Percentiles rank a stretch among this genome's conserved stretches.
Conservation (phyloP, 1,139 yeast genomes). For the Sugiyamaella paludigena region DNA sequence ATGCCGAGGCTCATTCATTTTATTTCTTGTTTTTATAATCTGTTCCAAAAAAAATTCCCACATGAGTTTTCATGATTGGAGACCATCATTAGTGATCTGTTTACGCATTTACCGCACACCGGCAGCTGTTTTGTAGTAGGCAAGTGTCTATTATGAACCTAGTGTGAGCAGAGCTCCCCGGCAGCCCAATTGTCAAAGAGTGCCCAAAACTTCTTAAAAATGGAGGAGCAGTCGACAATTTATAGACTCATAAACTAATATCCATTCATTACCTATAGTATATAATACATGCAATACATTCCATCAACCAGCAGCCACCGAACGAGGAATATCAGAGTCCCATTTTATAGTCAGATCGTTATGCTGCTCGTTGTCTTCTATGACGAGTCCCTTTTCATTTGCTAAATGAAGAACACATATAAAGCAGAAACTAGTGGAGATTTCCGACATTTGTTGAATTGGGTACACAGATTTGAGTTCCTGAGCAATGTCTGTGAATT, state of each 20-base stretch:
- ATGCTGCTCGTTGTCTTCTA: constrained; percentile 55
- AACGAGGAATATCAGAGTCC: constrained; percentile 26
- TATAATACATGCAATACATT: not conserved
- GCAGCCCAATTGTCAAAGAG: too few species aligned
- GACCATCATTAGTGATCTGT: too few species aligned
- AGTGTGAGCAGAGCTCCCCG: too few species aligned
- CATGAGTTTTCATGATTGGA: too few species aligned
- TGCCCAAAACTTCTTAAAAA: too few species aligned
- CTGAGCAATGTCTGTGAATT: constrained; percentile 49
- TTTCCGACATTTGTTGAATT: constrained; percentile 46
- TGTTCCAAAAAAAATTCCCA: too few species aligned
- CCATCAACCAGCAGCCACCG: not conserved
- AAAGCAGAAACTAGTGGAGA: constrained; percentile 85
- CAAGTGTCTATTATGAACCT: too few species aligned
- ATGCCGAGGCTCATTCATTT: too few species aligned
- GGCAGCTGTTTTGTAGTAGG: too few species aligned
- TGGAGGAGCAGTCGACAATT: too few species aligned
- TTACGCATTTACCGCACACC: too few species aligned
- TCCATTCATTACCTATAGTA: not conserved
- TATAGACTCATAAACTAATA: not conserved
- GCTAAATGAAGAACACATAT: constrained; percentile 84
- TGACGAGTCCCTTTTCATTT: constrained; percentile 75
- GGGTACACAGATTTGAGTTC: constrained; percentile 38
- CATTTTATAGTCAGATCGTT: constrained; percentile 53
- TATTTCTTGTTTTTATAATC: too few species aligned